Evolutionary conservation across 2,329 filamentous ascomycete species (phyloP).

Genomic region (Clonostachys byssicola): DNA sequence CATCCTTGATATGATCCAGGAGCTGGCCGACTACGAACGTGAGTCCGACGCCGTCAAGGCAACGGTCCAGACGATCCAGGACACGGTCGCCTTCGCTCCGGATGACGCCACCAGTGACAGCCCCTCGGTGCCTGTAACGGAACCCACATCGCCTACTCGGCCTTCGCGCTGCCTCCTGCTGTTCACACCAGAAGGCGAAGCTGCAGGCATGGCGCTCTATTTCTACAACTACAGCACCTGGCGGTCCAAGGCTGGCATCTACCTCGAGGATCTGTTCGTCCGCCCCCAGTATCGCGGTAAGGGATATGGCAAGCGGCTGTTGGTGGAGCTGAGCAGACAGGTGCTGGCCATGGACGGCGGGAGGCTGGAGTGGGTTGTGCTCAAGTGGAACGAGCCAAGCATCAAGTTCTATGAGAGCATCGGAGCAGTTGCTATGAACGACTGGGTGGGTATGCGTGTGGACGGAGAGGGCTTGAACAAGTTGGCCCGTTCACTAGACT

Average conservation of each 20-base stretch:
- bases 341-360: slow-evolving; percentile 67
- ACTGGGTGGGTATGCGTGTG: slow-evolving; percentile 74
- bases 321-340: slow-evolving; percentile 76
- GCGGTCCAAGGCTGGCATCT: slow-evolving; percentile 82
- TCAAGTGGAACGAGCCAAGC: slow-evolving; percentile 91
- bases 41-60: slow-evolving; percentile 71
- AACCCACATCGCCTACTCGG: slow-evolving; percentile 47
- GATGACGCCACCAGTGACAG: slow-evolving; percentile 34
- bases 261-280: slow-evolving; percentile 92
- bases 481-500: slow-evolving; percentile 42
- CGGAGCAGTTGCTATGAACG: slow-evolving; percentile 62
- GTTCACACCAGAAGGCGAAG: slow-evolving; percentile 38
- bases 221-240: slow-evolving; percentile 97
- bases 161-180: slow-evolving; percentile 76
- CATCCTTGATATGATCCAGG: slow-evolving; percentile 80
- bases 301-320: slow-evolving; percentile 75
- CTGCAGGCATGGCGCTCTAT: slow-evolving; percentile 79
- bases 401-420: slow-evolving; percentile 79
- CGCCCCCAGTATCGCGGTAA: slow-evolving; percentile 63
- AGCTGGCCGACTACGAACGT: slow-evolving; percentile 85
- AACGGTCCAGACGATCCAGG: slow-evolving; percentile 66
- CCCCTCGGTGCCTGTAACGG: slow-evolving; percentile 34
- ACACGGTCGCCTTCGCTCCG: slow-evolving; percentile 75
- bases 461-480: slow-evolving; percentile 61
- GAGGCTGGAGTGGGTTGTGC: slow-evolving; percentile 83